Percentiles rank a stretch among this genome's conserved stretches.
Evolutionary conservation across 306 rosid genomes (phyloP).

Genomic region (Betula pendula): DNA sequence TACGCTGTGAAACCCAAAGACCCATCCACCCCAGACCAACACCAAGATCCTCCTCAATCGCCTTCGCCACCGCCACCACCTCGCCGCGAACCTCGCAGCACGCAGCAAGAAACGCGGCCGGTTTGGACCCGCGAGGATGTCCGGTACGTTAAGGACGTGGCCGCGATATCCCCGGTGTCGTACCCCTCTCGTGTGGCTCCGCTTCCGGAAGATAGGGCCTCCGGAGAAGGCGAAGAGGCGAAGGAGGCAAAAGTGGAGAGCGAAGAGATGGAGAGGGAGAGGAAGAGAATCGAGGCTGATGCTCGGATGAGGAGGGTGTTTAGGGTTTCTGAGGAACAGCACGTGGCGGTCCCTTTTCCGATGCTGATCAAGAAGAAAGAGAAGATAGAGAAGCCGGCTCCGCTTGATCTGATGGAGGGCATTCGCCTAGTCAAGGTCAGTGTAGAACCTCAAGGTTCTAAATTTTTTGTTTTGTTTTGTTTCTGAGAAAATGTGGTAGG

Average conservation of each 20-base stretch:
- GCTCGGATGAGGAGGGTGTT: slow-evolving; percentile 38
- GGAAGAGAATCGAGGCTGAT: slow-evolving; percentile 48
- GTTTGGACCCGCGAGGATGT: slow-evolving; percentile 68
- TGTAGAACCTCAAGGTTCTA: background rate
- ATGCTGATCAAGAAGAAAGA: slow-evolving; percentile 58
- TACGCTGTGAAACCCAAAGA: slow-evolving; percentile 66
- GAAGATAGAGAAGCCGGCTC: slow-evolving; percentile 56
- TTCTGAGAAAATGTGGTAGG: background rate
- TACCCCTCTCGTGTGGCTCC: slow-evolving; percentile 72
- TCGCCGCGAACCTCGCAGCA: slow-evolving; percentile 3
- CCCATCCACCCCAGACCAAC: slow-evolving; percentile 28
- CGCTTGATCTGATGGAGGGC: slow-evolving; percentile 74
- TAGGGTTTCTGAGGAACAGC: slow-evolving; percentile 54
- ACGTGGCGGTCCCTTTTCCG: slow-evolving; percentile 69
- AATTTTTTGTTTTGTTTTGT: slow-evolving; percentile 9
- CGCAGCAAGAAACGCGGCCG: slow-evolving; percentile 36
- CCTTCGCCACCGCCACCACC: slow-evolving; percentile 32
- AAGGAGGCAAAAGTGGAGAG: slow-evolving; percentile 17
- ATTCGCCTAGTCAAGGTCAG: slow-evolving; percentile 87
- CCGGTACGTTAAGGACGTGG: slow-evolving; percentile 66
- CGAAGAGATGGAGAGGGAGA: slow-evolving; percentile 48
- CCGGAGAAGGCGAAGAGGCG: slow-evolving; percentile 18
- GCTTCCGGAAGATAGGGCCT: slow-evolving; percentile 62
- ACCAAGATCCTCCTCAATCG: slow-evolving; percentile 16
- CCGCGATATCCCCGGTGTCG: slow-evolving; percentile 58